A percentile compares a stretch with the other conserved stretches of the same genome.
phyloP scores from a whole-genome alignment of 164 flowering plant species.

The Cinnamomum micranthum region DNA sequence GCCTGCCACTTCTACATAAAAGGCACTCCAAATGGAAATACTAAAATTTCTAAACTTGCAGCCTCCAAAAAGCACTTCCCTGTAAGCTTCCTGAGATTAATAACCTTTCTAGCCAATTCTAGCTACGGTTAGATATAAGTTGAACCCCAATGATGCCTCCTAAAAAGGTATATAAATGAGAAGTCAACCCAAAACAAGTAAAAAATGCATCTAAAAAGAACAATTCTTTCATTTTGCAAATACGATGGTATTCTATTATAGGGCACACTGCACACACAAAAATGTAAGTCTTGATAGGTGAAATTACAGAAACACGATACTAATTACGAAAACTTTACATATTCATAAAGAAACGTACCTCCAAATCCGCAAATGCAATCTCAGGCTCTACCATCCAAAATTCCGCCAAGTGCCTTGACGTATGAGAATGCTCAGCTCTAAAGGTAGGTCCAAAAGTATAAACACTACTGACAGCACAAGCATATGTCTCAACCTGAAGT shows the following conservation, averaged over 20 bases:
- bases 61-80: too few species aligned
- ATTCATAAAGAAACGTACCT: conserved; percentile 37
- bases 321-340: background rate
- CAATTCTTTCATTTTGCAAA: background rate
- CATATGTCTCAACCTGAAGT: conserved; percentile 85
- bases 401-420: conserved; percentile 97
- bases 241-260: background rate
- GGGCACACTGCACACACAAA: background rate
- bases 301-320: background rate
- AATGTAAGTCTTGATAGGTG: background rate
- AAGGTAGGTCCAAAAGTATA: conserved; percentile 98
- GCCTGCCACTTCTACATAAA: too few species aligned
- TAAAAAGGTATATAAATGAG: too few species aligned
- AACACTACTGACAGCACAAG: conserved; percentile 81
- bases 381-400: conserved; percentile 99
- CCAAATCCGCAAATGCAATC: conserved; percentile 87
- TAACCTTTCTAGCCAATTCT: too few species aligned
- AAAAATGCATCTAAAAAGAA: too few species aligned
- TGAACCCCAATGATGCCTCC: too few species aligned
- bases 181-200: too few species aligned
- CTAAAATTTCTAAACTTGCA: too few species aligned
- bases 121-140: too few species aligned
- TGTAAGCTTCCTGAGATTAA: too few species aligned
- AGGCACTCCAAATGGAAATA: too few species aligned
- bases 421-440: conserved; percentile 90